Evolutionary conservation across 148 eudicot genomes (phyloP).

Genomic region (Pharnaceum exiguum): DNA sequence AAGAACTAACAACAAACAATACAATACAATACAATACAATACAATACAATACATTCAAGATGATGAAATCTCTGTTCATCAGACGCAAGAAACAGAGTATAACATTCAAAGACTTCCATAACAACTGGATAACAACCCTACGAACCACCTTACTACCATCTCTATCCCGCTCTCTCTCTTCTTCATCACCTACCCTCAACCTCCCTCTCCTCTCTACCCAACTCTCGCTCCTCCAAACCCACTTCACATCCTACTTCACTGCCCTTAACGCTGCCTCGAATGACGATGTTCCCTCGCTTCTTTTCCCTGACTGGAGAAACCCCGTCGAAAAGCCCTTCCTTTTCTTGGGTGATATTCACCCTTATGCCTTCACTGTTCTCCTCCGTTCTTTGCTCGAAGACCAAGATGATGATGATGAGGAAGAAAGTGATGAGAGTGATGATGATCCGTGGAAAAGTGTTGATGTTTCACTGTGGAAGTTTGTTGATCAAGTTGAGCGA

Average conservation of each 20-base stretch:
- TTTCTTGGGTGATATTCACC: slow-evolving; percentile 84
- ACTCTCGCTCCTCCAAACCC: slow-evolving; percentile 45
- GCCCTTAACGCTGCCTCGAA: slow-evolving; percentile 65
- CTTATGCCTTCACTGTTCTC: slow-evolving; percentile 68
- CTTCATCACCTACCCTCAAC: slow-evolving; percentile 27
- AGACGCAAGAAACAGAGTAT: slow-evolving; percentile 36
- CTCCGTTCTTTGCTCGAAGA: slow-evolving; percentile 56
- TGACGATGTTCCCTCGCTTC: slow-evolving; percentile 44
- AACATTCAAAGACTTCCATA: slow-evolving; percentile 60
- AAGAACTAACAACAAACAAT: too few relatives aligned
- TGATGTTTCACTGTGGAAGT: slow-evolving; percentile 26
- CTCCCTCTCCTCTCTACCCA: slow-evolving; percentile 50
- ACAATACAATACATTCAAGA: slow-evolving; percentile 4
- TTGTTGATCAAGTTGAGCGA: slow-evolving; percentile 69
- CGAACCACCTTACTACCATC: slow-evolving; percentile 54
- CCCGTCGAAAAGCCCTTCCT: slow-evolving; percentile 66
- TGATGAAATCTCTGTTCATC: slow-evolving; percentile 31
- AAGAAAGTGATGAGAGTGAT: slow-evolving; percentile 8
- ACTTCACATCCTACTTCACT: slow-evolving; percentile 61
- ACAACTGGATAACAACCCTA: slow-evolving; percentile 55
- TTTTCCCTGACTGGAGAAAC: slow-evolving; percentile 59
- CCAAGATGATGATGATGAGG: slow-evolving; percentile 10
- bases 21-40: too few relatives aligned
- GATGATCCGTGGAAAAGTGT: slow-evolving; percentile 36
- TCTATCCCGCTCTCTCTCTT: slow-evolving; percentile 23